A percentile compares a stretch with the other conserved stretches of the same genome.
These are phyloP conservation scores for Zymoseptoria ardabiliae DNA, from an alignment of 2,329 filamentous ascomycete species.

Conservation along the genomic window DNA sequence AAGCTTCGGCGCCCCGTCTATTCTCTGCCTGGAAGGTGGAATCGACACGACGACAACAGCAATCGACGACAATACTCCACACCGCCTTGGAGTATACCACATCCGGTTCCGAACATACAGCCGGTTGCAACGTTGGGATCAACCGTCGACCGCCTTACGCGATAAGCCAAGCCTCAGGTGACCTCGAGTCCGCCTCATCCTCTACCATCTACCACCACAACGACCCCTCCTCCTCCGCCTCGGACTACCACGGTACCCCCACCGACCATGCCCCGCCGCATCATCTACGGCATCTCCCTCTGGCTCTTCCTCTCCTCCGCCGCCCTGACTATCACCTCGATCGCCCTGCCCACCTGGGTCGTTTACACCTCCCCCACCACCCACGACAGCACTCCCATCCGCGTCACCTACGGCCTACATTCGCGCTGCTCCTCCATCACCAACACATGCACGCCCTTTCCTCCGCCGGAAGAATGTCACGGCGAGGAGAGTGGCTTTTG, in stretches of 20 bases:
- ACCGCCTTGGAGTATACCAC: no score
- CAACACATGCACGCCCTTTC: slow-evolving; percentile 59
- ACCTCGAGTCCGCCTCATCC: not conserved
- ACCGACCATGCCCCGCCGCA: slow-evolving; percentile 39
- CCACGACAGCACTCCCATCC: slow-evolving; percentile 39
- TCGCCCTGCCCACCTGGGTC: slow-evolving; percentile 65
- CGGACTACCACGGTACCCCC: not conserved
- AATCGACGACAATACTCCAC: no score
- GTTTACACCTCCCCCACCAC: slow-evolving; percentile 37
- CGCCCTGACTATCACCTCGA: slow-evolving; percentile 62
- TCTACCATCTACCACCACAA: not conserved
- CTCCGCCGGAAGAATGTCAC: slow-evolving; percentile 58
- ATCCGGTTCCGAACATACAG: not conserved
- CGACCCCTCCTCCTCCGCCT: not conserved
- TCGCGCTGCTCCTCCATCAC: slow-evolving; percentile 67
- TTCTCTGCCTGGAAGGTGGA: no score
- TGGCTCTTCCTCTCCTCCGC: slow-evolving; percentile 50
- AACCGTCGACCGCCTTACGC: not conserved
- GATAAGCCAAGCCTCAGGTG: not conserved
- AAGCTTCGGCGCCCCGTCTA: no score
- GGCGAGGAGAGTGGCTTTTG: slow-evolving; percentile 70
- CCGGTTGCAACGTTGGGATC: not conserved
- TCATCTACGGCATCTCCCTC: slow-evolving; percentile 43
- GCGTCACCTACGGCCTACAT: slow-evolving; percentile 71
- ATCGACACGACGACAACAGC: no score